Conservation (phyloP, 2,329 filamentous ascomycete species). For the Trichophyton verrucosum region DNA sequence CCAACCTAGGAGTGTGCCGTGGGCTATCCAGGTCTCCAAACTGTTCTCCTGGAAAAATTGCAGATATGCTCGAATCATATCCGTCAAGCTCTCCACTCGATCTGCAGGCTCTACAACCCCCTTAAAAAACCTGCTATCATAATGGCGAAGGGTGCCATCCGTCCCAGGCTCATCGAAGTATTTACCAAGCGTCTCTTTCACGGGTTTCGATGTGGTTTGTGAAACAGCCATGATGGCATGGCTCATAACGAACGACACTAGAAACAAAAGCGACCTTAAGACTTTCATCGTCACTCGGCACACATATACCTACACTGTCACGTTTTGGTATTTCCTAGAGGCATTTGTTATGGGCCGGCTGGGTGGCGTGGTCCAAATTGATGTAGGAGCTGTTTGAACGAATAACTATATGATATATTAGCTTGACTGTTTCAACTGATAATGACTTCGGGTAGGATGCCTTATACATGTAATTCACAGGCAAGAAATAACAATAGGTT, state of each 20-base stretch:
- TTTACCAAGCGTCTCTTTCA: constrained; percentile 35
- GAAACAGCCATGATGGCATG: not conserved
- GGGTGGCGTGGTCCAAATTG: not conserved
- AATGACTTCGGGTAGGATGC: too few species aligned
- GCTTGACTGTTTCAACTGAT: not conserved
- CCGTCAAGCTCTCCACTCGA: constrained; percentile 51
- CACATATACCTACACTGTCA: too few species aligned
- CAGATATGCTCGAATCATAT: constrained; percentile 65
- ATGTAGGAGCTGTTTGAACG: not conserved
- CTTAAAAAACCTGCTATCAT: constrained; percentile 59
- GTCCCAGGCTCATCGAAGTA: constrained; percentile 56
- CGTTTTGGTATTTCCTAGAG: not conserved
- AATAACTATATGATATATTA: not conserved
- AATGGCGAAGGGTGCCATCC: constrained; percentile 53
- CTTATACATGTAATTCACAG: not conserved
- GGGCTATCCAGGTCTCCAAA: constrained; percentile 74
- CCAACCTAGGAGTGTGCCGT: constrained; percentile 74
- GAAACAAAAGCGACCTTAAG: not conserved
- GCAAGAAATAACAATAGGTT: not conserved
- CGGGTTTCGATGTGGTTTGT: not conserved
- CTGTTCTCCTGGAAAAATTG: constrained; percentile 50
- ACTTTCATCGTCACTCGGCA: not conserved
- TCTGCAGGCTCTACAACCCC: constrained; percentile 52
- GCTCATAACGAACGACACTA: not conserved
- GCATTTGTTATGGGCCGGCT: not conserved